Base-by-base conservation (phyloP, 2,329 filamentous ascomycete genomes). In the Colletotrichum phormii region DNA sequence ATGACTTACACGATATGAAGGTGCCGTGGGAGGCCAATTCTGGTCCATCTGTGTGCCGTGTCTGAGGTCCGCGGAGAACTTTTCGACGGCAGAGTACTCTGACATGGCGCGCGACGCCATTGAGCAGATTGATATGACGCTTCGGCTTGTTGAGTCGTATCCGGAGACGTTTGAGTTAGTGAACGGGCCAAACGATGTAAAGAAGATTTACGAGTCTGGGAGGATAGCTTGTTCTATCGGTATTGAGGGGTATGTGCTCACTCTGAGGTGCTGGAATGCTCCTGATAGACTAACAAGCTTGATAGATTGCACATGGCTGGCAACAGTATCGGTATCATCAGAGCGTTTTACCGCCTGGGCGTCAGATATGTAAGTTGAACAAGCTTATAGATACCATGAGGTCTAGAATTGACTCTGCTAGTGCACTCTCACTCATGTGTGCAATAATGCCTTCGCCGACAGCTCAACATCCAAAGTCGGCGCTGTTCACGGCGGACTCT, bases 191-290 rank as follows among this genome's bases (percentile, higher is more conserved):
- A 75, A 76, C 5, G 77, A 80, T 26, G 78, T 81, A 1, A 76
- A 77, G 37, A 31, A 61, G 4, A 74, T 79, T 3, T 82, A 80
- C 12, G 71, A 73, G n/a, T 68, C 73, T 0, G 79, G 80, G 3
- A 79, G 75, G 55, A 80, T 82, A 15, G 80, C 81, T 5, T 81
- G 80, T 58, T 80, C 78, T 1, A 82, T 83, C 53, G 81, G 81
- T 13, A 78, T 82, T 33, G 82, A 83, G 67, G 82, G 77, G 33
- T 72, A 24, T 4, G 64, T 54, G 4, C n/a, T 33, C 24, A 18
- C 11, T 6, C 0, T 6, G 0, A 24, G 54, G 2, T 3, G 37
- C 18, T 33, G 22, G n/a, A 18, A 24, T 22, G n/a, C 29, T 18
- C n/a, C 6, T 18, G 13, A 18, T 6, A 7, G 4, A 59, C 31